phyloP scores from a whole-genome alignment of 2,329 filamentous ascomycete species.

The Xylariaceae sp. region DNA sequence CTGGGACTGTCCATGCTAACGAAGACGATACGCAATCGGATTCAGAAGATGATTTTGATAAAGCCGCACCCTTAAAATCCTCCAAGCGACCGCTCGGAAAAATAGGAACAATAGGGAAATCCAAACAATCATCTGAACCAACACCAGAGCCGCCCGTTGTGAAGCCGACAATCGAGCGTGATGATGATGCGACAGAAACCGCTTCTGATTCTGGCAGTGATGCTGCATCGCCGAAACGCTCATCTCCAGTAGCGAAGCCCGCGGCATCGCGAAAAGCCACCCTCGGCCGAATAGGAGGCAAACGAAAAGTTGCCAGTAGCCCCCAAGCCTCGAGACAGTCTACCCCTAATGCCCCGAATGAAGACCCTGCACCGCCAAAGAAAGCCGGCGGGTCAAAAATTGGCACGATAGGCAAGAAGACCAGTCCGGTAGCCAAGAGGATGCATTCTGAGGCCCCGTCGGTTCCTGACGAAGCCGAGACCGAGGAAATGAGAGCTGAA shows the following conservation, averaged over 20 bases:
- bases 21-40: conserved; percentile 31
- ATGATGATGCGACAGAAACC: conserved; percentile 25
- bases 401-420: conserved; percentile 26
- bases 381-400: conserved; percentile 21
- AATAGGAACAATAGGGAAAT: conserved; percentile 21
- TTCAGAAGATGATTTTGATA: conserved; percentile 18
- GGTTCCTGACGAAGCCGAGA: conserved; percentile 25
- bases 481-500: conserved; percentile 38
- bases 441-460: conserved; percentile 12
- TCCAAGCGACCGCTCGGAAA: conserved; percentile 12
- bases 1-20: conserved; percentile 21
- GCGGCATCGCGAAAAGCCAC: conserved; percentile 14
- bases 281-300: conserved; percentile 28
- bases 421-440: conserved; percentile 17
- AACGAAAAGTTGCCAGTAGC: conserved; percentile 12
- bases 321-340: neutral
- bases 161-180: conserved; percentile 12
- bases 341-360: conserved; percentile 2
- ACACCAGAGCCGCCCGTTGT: conserved; percentile 24
- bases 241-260: conserved; percentile 6
- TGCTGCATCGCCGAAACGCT: neutral
- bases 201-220: conserved; percentile 18
- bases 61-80: conserved; percentile 16
- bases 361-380: conserved; percentile 13
- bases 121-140: conserved; percentile 29